Evolutionary conservation across 495 filamentous ascomycete species (phyloP).

Genomic region (Penicillium angulare): DNA sequence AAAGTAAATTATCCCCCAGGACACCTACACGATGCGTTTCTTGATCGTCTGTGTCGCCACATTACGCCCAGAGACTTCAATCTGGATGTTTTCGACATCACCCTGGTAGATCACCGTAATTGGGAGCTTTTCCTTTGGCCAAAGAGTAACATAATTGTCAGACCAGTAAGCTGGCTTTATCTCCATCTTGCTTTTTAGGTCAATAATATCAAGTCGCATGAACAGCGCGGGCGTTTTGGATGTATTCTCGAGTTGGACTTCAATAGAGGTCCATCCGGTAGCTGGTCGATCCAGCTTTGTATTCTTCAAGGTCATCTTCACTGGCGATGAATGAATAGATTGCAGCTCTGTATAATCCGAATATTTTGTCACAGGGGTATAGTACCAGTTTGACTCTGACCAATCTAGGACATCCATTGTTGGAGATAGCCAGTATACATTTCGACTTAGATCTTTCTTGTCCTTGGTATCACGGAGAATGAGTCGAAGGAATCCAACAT

Average conservation of each 20-base stretch:
- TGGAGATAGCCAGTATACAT: slow-evolving; percentile 61
- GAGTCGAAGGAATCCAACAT: slow-evolving; percentile 53
- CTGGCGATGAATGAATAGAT: slow-evolving; percentile 32
- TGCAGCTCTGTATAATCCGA: slow-evolving; percentile 51
- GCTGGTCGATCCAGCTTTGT: neutral
- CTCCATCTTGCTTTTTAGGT: slow-evolving; percentile 29
- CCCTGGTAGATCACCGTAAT: slow-evolving; percentile 25
- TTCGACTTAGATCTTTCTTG: slow-evolving; percentile 46
- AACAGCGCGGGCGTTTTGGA: slow-evolving; percentile 57
- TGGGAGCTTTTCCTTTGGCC: slow-evolving; percentile 51
- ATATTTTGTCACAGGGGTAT: slow-evolving; percentile 55
- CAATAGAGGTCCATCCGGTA: slow-evolving; percentile 5
- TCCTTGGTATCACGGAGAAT: slow-evolving; percentile 30
- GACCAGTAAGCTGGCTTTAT: slow-evolving; percentile 55
- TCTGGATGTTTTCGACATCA: neutral
- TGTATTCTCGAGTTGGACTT: slow-evolving; percentile 51
- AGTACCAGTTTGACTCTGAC: slow-evolving; percentile 56
- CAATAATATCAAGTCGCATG: slow-evolving; percentile 47
- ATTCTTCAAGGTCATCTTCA: slow-evolving; percentile 25
- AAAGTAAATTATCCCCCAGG: too few species aligned
- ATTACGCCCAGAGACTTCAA: slow-evolving; percentile 11
- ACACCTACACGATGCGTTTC: too few species aligned
- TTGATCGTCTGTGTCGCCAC: neutral
- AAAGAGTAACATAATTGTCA: slow-evolving; percentile 64
- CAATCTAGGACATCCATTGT: slow-evolving; percentile 52